A percentile compares a stretch with the other conserved stretches of the same genome.
Conservation (phyloP, 257 asterid genomes). For the Mentha longifolia region DNA sequence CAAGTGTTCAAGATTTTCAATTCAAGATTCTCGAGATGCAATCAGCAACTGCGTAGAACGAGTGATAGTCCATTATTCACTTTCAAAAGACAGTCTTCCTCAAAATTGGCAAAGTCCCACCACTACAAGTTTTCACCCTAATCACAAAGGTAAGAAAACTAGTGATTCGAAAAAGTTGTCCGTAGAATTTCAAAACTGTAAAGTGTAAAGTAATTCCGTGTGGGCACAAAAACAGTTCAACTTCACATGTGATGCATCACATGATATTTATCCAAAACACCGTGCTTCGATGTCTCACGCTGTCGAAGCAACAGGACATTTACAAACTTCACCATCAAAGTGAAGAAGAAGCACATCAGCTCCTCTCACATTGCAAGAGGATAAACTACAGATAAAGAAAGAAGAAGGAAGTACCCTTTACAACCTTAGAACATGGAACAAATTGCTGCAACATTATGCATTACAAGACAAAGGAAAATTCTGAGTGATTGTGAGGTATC, state of each 20-base stretch:
- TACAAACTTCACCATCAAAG: conserved; percentile 29
- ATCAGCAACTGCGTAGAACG: conserved; percentile 15
- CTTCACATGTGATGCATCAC: conserved; percentile 33
- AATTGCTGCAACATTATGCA: conserved; percentile 20
- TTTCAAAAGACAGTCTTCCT: neutral
- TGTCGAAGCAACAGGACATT: conserved; percentile 13
- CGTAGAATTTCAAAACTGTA: neutral
- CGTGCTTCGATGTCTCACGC: conserved; percentile 22
- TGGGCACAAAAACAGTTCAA: conserved; percentile 21
- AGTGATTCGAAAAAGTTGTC: conserved; percentile 4
- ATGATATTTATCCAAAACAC: conserved; percentile 22
- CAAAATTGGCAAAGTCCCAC: conserved; percentile 25
- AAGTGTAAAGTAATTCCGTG: neutral
- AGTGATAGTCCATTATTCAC: conserved; percentile 21
- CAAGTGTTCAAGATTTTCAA: neutral
- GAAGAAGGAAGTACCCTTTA: conserved; percentile 24
- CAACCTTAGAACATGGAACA: conserved; percentile 32
- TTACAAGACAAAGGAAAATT: conserved; percentile 37
- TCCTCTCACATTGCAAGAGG: conserved; percentile 14
- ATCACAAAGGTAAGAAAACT: conserved; percentile 5
- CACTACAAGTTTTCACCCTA: conserved; percentile 4
- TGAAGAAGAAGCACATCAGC: conserved; percentile 12
- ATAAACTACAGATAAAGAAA: conserved; percentile 8
- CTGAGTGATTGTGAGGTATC: conserved; percentile 45
- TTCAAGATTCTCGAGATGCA: neutral